phyloP scores from a whole-genome alignment of 2,329 filamentous ascomycete genomes.

The Nemania abortiva region DNA sequence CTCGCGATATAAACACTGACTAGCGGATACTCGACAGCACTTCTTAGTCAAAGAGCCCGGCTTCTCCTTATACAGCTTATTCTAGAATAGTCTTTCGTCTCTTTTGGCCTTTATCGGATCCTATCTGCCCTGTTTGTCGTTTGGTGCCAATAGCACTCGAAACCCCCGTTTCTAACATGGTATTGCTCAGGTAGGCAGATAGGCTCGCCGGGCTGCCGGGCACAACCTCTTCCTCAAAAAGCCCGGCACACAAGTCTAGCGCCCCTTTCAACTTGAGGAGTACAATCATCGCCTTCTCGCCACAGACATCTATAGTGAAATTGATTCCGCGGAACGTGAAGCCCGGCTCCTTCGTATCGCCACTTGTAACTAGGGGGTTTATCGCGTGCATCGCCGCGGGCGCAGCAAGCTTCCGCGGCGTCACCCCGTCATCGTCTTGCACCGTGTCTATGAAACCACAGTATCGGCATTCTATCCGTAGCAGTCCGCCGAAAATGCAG shows the following conservation, averaged over 20 bases:
- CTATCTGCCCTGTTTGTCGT: not conserved
- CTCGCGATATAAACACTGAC: not conserved
- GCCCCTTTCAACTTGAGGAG: slow-evolving; percentile 34
- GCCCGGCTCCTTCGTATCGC: slow-evolving; percentile 27
- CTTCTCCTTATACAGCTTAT: not conserved
- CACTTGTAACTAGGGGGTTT: not conserved
- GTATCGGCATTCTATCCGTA: slow-evolving; percentile 44
- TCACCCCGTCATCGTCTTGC: slow-evolving; percentile 13
- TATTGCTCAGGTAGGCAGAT: not conserved
- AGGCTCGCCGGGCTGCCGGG: slow-evolving; percentile 18
- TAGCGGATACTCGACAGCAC: too few relatives aligned
- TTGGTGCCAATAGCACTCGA: not conserved
- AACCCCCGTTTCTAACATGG: not conserved
- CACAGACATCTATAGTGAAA: slow-evolving; percentile 44
- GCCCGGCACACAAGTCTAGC: slow-evolving; percentile 34
- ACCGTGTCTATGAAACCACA: slow-evolving; percentile 41
- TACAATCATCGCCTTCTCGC: slow-evolving; percentile 38
- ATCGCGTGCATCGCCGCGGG: slow-evolving; percentile 47
- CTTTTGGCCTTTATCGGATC: not conserved
- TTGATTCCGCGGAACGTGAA: slow-evolving; percentile 41
- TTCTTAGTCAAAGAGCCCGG: not conserved
- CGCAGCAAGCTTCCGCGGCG: slow-evolving; percentile 39
- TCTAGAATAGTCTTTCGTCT: not conserved
- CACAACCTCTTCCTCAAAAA: slow-evolving; percentile 23
- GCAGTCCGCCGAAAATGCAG: slow-evolving; percentile 20